These are phyloP conservation scores for Spirogloea muscicola DNA, from an alignment of 139 green algal genomes.

Conservation along the genomic window DNA sequence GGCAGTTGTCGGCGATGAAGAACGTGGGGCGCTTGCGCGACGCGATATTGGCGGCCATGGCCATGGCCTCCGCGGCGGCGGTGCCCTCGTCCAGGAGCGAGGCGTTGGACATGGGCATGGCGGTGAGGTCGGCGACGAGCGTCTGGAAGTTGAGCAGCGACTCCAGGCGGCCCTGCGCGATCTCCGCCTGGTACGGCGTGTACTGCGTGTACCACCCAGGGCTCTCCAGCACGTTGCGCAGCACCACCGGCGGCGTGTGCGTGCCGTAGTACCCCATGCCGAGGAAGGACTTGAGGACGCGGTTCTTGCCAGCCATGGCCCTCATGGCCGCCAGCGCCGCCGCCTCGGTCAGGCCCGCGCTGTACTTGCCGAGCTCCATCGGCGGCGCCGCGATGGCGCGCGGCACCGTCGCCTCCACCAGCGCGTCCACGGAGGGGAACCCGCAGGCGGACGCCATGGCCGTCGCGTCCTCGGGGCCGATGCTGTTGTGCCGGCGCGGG, in stretches of 20 bases:
- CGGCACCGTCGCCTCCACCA: conserved; percentile 94
- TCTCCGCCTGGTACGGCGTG: conserved; percentile 91
- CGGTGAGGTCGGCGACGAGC: conserved; percentile 92
- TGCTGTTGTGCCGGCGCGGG: conserved; percentile 91
- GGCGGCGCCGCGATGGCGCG: conserved; percentile 72
- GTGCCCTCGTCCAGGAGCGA: conserved; percentile 97
- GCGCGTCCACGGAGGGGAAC: conserved; percentile 76
- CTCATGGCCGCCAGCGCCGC: conserved; percentile 77
- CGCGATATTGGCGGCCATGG: conserved; percentile 90
- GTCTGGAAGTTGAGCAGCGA: conserved; percentile 99
- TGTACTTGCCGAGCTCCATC: conserved; percentile 84
- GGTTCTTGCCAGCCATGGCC: conserved; percentile 94
- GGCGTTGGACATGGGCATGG: conserved; percentile 82
- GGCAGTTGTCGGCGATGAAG: conserved; percentile 77
- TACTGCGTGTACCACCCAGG: conserved; percentile 99
- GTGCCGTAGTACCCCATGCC: conserved; percentile 98
- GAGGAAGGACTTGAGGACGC: conserved; percentile 90
- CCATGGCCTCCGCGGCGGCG: conserved; percentile 97
- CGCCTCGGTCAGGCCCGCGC: conserved; percentile 77
- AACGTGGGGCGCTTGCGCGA: conserved; percentile 98
- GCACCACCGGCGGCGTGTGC: conserved; percentile 87
- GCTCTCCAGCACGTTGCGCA: conserved; percentile 98
- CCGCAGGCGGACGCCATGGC: conserved; percentile 79
- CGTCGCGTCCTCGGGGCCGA: conserved; percentile 62
- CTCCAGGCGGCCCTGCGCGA: conserved; percentile 80